phyloP scores from a whole-genome alignment of 2,329 filamentous ascomycete species.

The Neonectria ditissima region DNA sequence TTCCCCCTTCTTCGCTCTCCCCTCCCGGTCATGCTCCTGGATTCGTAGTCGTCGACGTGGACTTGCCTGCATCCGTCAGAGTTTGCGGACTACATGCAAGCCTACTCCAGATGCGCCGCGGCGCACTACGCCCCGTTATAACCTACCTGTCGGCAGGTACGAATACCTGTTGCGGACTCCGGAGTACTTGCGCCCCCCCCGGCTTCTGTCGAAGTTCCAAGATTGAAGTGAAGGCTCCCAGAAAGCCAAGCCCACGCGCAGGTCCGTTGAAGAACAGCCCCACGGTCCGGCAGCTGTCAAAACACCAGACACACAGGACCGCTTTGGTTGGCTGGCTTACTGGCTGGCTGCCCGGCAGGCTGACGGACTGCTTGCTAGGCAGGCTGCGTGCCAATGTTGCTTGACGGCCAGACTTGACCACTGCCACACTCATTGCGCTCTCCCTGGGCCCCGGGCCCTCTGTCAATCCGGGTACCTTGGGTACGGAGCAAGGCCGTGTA shows the following conservation, averaged over 20 bases:
- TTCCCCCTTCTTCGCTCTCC: slow-evolving; percentile 34
- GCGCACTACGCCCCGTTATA: slow-evolving; percentile 17
- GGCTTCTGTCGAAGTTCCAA: slow-evolving; percentile 37
- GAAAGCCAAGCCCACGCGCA: slow-evolving; percentile 39
- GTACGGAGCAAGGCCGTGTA: not conserved
- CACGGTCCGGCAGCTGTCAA: slow-evolving; percentile 45
- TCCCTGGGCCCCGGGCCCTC: not conserved
- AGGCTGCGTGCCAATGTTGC: not conserved
- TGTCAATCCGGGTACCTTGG: not conserved
- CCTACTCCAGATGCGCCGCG: not conserved
- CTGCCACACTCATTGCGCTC: slow-evolving; percentile 11
- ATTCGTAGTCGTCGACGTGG: slow-evolving; percentile 16
- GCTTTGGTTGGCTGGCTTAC: slow-evolving; percentile 11
- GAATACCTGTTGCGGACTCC: not conserved
- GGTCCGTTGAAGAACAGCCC: slow-evolving; percentile 28
- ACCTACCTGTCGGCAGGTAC: not conserved
- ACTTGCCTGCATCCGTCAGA: slow-evolving; percentile 3
- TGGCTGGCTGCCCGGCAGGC: slow-evolving; percentile 4
- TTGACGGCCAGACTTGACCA: slow-evolving; percentile 3
- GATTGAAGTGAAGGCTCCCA: slow-evolving; percentile 32
- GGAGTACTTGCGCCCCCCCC: not conserved
- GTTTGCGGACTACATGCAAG: not conserved
- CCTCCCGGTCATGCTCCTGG: slow-evolving; percentile 27
- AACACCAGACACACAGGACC: slow-evolving; percentile 40
- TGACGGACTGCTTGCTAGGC: slow-evolving; percentile 12